phyloP scores from a whole-genome alignment of 2,329 filamentous ascomycete species.

The Colletotrichum musae region DNA sequence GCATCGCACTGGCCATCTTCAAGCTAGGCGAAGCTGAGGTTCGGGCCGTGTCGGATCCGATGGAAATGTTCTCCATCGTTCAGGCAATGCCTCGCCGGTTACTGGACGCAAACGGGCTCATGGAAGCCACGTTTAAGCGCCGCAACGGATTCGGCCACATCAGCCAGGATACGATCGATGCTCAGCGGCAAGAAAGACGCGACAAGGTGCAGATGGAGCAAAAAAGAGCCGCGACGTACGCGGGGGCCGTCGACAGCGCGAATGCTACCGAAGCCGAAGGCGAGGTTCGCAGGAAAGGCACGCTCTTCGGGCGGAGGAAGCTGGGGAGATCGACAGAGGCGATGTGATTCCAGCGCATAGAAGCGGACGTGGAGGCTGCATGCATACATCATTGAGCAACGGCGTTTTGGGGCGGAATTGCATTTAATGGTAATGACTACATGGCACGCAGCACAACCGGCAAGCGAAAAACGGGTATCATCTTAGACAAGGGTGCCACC shows the following conservation, averaged over 20 bases:
- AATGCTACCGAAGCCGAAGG: slow-evolving; percentile 51
- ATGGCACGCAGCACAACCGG: slow-evolving; percentile 36
- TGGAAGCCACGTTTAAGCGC: slow-evolving; percentile 87
- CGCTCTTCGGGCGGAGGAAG: slow-evolving; percentile 61
- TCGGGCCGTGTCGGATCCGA: slow-evolving; percentile 83
- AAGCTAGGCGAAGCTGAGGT: slow-evolving; percentile 89
- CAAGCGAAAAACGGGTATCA: slow-evolving; percentile 28
- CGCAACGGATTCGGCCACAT: slow-evolving; percentile 86
- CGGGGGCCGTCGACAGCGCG: slow-evolving; percentile 46
- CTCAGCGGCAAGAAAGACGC: slow-evolving; percentile 78
- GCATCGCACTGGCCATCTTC: slow-evolving; percentile 91
- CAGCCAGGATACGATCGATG: slow-evolving; percentile 85
- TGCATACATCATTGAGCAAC: slow-evolving; percentile 36
- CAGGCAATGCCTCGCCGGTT: slow-evolving; percentile 87
- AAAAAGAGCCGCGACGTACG: slow-evolving; percentile 44
- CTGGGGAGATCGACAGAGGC: slow-evolving; percentile 45
- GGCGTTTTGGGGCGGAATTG: slow-evolving; percentile 37
- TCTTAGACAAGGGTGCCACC: slow-evolving; percentile 22
- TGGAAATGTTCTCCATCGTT: slow-evolving; percentile 96
- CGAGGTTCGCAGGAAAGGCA: slow-evolving; percentile 58
- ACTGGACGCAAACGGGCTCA: slow-evolving; percentile 84
- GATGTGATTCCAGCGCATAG: slow-evolving; percentile 16
- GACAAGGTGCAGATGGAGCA: slow-evolving; percentile 64
- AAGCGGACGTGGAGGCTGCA: slow-evolving; percentile 15
- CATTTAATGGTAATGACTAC: slow-evolving; percentile 45